A percentile compares a stretch with the other conserved stretches of the same genome.
These are phyloP conservation scores for Candida ulmi DNA, from an alignment of 805 yeast species.

Conservation along the genomic window DNA sequence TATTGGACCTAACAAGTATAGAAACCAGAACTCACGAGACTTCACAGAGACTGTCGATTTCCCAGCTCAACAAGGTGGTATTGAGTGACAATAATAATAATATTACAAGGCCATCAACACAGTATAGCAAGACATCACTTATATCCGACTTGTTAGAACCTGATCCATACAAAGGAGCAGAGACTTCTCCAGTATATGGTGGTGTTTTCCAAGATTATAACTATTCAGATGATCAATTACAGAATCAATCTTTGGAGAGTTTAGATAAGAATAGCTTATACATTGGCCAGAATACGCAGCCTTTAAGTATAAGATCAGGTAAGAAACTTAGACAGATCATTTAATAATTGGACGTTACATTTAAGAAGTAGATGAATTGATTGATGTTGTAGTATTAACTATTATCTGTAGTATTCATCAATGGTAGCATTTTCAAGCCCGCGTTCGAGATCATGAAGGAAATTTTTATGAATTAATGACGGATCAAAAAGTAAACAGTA, in stretches of 20 bases:
- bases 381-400: too few species aligned
- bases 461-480: too few species aligned
- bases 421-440: too few species aligned
- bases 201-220: constrained; percentile 19
- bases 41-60: too few species aligned
- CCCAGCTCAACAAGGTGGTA: neutral
- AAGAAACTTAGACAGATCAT: neutral
- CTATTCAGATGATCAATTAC: constrained; percentile 11
- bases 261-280: too few species aligned
- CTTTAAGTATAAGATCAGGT: neutral
- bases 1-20: constrained; percentile 5
- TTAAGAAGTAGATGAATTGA: too few species aligned
- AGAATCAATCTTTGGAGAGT: too few species aligned
- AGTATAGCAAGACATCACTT: constrained; percentile 5
- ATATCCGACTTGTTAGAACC: constrained; percentile 5
- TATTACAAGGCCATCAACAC: constrained; percentile 1
- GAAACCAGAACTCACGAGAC: neutral
- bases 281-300: neutral
- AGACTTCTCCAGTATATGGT: constrained; percentile 8
- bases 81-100: neutral
- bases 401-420: too few species aligned
- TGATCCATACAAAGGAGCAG: constrained; percentile 1
- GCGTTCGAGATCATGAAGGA: too few species aligned
- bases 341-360: neutral
- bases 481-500: too few species aligned